Evolutionary conservation across 2,329 filamentous ascomycete species (phyloP), one percentile per base, ranked within the genome.

Genomic region (Hymenoscyphus linearis): DNA sequence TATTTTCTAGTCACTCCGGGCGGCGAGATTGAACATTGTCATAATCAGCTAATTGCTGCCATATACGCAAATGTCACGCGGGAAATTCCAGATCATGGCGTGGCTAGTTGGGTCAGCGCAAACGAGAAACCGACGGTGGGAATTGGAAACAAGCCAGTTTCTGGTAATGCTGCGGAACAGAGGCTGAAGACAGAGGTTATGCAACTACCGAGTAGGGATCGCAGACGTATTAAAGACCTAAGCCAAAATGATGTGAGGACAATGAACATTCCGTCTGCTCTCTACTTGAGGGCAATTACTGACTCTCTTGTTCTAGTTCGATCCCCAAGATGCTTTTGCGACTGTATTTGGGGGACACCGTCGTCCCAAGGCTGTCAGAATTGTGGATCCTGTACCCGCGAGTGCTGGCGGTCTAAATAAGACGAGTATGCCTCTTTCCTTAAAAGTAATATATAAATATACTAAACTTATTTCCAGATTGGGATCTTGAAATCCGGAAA

Each of bases 331-430:
- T 58, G 68, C 67, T 34, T 69, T 72, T 62, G 62, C 70, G 5
- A 70, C 66, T 63, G 66, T 73, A n/a, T 69, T 73, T 62, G 68
- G 67, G 26, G 71, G 72, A 53, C 63, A 68, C 58, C 74, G 76
- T 4, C 72, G 74, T 9, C 72, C 74, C 27, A 72, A 74, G 55
- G 44, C 63, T 44, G 35, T 64, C 59, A 81, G 80, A 68, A 71
- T 80, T 52, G 79, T 81, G 31, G 82, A 87, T 34, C 84, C 90
- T 60, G 82, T 85, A 9, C 86, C 88, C 27, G 81, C 86, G 31
- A 86, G 85, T 70, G 87, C 88, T 26, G 87, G 85, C 31, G 88
- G 88, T 22, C 81, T 93, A 53, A 92, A 90, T 67, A 91, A 85
- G 67, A 88, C 93, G 80, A 96, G 71, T 71, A 66, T 47, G 69